Evolutionary conservation across 2,329 filamentous ascomycete species (phyloP).

Genomic region (Clonostachys byssicola): DNA sequence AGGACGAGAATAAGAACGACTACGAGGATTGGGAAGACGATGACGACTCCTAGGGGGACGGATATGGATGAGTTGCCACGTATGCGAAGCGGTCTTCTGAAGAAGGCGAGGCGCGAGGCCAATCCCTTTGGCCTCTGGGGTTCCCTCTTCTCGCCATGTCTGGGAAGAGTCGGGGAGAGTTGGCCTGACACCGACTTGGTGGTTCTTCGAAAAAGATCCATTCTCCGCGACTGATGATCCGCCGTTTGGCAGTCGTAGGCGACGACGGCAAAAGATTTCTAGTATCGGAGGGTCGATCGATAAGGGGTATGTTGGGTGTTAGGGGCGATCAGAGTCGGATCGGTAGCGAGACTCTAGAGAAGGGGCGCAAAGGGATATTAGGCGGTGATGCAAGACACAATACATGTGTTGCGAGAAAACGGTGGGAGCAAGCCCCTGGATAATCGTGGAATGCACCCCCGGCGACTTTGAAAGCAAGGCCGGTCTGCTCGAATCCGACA

Average conservation of each 20-base stretch:
- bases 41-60: conserved; percentile 85
- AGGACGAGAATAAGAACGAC: conserved; percentile 87
- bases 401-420: not conserved
- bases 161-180: conserved; percentile 40
- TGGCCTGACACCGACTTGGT: conserved; percentile 40
- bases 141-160: conserved; percentile 41
- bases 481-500: not conserved
- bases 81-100: conserved; percentile 80
- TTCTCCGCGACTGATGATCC: conserved; percentile 12
- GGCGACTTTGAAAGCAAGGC: not conserved
- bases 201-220: conserved; percentile 57
- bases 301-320: not conserved
- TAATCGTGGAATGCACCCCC: not conserved
- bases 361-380: too few relatives aligned
- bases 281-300: not conserved
- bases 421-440: not conserved
- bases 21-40: conserved; percentile 89
- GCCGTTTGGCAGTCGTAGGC: too few relatives aligned
- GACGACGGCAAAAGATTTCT: too few relatives aligned
- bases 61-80: conserved; percentile 90
- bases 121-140: conserved; percentile 29
- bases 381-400: not conserved
- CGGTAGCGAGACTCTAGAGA: not conserved
- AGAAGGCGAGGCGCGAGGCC: conserved; percentile 66
- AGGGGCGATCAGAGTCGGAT: not conserved